Base-by-base conservation (phyloP, 2,329 filamentous ascomycete species). In the Didymella exigua region DNA sequence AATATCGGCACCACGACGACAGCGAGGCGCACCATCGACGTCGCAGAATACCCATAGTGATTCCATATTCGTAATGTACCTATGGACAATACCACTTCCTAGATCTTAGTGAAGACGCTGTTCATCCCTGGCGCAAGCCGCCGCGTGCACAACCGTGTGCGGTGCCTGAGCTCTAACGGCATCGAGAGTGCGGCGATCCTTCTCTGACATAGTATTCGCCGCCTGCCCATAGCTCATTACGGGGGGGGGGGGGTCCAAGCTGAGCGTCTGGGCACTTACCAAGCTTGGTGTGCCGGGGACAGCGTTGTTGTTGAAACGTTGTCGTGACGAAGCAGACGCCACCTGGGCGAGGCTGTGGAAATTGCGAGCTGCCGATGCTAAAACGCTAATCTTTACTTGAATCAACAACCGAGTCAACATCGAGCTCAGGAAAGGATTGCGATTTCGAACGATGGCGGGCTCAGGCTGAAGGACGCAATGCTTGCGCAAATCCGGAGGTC, bases 401-500 rank as follows among this genome's bases (percentile, higher is more conserved):
- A 54, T 41, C 18, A 46, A 16, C 5, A 19, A 18, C 26, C 18
- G 9, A 13, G 8, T 5, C 19, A 14, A 21, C 11, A 2, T 45
- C 10, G 23, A 18, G 30, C 24, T 33, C 4, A 27, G 30, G 7
- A 34, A 44, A 31, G 21, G 11, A 43, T 44, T 38, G 30, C 38
- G 2, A 14, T 23, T 10, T 18, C n/a, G 23, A 3, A 21, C n/a
- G 9, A 19, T 33, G 19, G 27, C 33, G 27, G 46, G 34, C 11
- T 33, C 13, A 30, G 10, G 21, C 13, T 34, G 41, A 46, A 55
- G 52, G 52, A 49, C 42, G 29, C 18, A 19, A 55, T 55, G 52
- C 52, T 36, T 49, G 52, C 41, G 52, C 29, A 27, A 49, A 55
- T 55, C 52, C 41, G 45, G 46, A 55, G 50, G 50, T 26, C 30